Base-by-base conservation (phyloP, 345 rosid species). In the Hibiscus tridactylites region DNA sequence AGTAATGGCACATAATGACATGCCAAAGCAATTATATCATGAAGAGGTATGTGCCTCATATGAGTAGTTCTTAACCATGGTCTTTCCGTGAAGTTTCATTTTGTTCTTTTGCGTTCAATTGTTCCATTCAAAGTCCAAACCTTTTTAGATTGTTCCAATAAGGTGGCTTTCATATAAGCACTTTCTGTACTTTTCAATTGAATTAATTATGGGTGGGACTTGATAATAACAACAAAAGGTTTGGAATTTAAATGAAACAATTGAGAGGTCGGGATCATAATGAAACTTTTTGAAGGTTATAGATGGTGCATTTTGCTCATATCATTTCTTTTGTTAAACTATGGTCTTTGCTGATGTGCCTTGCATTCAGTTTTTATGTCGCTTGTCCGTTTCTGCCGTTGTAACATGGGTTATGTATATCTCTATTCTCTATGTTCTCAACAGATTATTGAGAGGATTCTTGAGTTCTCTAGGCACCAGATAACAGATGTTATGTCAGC, bases 401-500 rank as follows among this genome's bases (percentile, higher is more conserved):
- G 54, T 60, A 74, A 29, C 26, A 68, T 0, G 44, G 44, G 7
- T 9, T 68, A 68, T 68, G 70, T 54, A 73, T 64, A 44, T 61
- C 3, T 79, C 57, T 37, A 10, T 56, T 61, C 3, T 79, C 57
- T 37, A 10, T 56, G 59, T 75, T 78, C 60, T 69, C 77, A 31
- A 68, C 83, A 95, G 99, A 85, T 89, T 56, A 95, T 95, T 84
- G 99, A 95, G 81, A 85, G 99, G 81, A 87, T 92, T 84, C 75
- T 95, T 81, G 99, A 92, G 86, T 92, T 92, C 79, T 88, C 97
- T 59, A 88, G 94, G 79, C 96, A 83, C 84, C 99, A 92, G 80
- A 85, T 95, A 77, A 79, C 81, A 77, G 96, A 85, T 64, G 86
- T 92, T 57, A 90, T 95, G 94, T 89, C 88, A 68, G 92, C 97